Evolutionary conservation across 306 rosid genomes (phyloP), one percentile per base, ranked within the genome.

Genomic region (Ceratonia siliqua): DNA sequence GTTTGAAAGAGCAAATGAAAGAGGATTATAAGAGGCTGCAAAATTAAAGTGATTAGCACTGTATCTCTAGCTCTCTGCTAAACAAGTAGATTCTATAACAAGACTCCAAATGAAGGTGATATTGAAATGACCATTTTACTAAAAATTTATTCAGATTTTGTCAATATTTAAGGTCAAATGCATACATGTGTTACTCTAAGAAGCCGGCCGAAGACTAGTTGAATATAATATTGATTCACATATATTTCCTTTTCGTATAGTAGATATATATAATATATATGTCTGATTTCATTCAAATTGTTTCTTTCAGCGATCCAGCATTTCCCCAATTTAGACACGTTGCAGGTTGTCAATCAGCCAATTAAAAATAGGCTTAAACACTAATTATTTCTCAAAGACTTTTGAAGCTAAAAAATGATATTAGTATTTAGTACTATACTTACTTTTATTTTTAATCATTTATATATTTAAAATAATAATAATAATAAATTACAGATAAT

Each of bases 201-300:
- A 56, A 62, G 87, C 89, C 85, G 86, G 87, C 92, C 2, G 55
- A 80, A 73, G 62, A 73, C 67, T 43, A 78, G 46, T 75, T 25
- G 55, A 62, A 28, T 41, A 57, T n/a, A 73, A 68, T 54, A 79
- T 38, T 43, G 45, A 43, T 62, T 48, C 20, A 43, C 35, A 27
- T 25, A 25, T 10, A 27, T 30, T 13, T 56, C n/a, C n/a, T 45
- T 8, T 46, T 30, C 8, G 0, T 33, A 62, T 70, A 48, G 62
- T 45, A 61, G 35, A 38, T 33, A 41, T 14, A 39, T 27, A 50
- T 62, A 72, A n/a, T 43, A n/a, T 28, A 63, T 46, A 6, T 75
- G 21, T 62, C 49, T 33, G 57, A 72, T 36, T 22, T 52, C 45
- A 50, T 52, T 73, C 82, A 33, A 0, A 50, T 45, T 88, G 86